Conservation (phyloP, 2,329 filamentous ascomycete genomes). For the Fusarium liriodendri region DNA sequence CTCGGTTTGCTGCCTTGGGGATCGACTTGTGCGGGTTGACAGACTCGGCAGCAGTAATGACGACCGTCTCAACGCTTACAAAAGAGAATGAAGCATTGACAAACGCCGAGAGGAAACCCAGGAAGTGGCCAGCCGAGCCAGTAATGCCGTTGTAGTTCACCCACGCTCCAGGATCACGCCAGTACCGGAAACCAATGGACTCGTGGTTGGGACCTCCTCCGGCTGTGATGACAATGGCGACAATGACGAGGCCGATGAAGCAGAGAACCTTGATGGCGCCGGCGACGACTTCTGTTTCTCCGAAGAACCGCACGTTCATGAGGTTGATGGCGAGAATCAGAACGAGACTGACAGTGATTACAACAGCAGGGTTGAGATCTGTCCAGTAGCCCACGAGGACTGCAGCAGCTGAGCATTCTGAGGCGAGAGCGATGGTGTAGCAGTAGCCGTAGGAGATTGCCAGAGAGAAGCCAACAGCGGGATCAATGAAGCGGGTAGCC, state of each 20-base stretch:
- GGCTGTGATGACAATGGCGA: slow-evolving; percentile 66
- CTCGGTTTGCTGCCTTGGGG: slow-evolving; percentile 69
- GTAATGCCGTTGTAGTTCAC: slow-evolving; percentile 57
- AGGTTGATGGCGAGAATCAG: slow-evolving; percentile 68
- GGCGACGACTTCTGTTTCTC: slow-evolving; percentile 71
- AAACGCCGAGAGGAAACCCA: slow-evolving; percentile 66
- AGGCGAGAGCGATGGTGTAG: slow-evolving; percentile 39
- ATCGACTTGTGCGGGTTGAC: slow-evolving; percentile 71
- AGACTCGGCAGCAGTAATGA: slow-evolving; percentile 72
- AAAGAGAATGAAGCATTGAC: slow-evolving; percentile 68
- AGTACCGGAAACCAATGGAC: slow-evolving; percentile 56
- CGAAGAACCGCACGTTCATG: slow-evolving; percentile 67
- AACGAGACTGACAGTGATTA: slow-evolving; percentile 65
- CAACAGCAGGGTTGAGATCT: slow-evolving; percentile 38
- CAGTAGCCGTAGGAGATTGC: slow-evolving; percentile 42
- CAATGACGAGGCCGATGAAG: slow-evolving; percentile 67
- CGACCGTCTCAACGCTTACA: slow-evolving; percentile 51
- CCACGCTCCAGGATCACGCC: slow-evolving; percentile 57
- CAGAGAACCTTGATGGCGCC: slow-evolving; percentile 69
- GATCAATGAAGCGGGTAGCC: slow-evolving; percentile 42
- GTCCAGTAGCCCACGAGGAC: slow-evolving; percentile 40
- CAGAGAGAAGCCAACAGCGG: slow-evolving; percentile 36
- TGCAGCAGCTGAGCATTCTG: slow-evolving; percentile 37
- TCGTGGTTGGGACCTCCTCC: slow-evolving; percentile 65
- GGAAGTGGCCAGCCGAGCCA: slow-evolving; percentile 62